Evolutionary conservation across 2,329 filamentous ascomycete species (phyloP).

Genomic region (Atkinsonella texensis): DNA sequence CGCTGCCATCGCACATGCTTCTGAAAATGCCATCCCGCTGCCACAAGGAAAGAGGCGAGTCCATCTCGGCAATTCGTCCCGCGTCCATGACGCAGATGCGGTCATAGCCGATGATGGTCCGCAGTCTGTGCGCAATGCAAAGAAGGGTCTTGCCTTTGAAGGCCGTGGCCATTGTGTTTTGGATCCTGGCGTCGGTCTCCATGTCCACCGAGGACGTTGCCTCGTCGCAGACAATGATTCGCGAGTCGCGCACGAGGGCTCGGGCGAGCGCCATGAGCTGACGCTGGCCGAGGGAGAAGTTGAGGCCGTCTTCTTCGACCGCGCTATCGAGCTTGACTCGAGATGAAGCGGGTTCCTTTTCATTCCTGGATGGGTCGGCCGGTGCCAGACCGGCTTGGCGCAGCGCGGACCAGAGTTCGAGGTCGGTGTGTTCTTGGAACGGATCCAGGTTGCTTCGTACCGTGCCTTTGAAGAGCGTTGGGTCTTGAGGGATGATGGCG

Average conservation of each 20-base stretch:
- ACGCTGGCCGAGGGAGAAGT: slow-evolving; percentile 89
- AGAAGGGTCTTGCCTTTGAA: slow-evolving; percentile 81
- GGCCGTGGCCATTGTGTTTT: slow-evolving; percentile 70
- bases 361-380: slow-evolving; percentile 50
- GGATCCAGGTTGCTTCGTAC: slow-evolving; percentile 71
- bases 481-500: slow-evolving; percentile 76
- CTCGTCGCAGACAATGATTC: slow-evolving; percentile 95
- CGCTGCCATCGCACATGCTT: slow-evolving; percentile 79
- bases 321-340: slow-evolving; percentile 72
- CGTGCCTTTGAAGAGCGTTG: slow-evolving; percentile 71
- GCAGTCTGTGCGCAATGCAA: slow-evolving; percentile 84
- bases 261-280: slow-evolving; percentile 92
- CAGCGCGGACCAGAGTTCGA: slow-evolving; percentile 66
- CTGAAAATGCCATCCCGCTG: slow-evolving; percentile 67
- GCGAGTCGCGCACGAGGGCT: slow-evolving; percentile 73
- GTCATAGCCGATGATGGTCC: slow-evolving; percentile 90
- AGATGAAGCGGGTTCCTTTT: slow-evolving; percentile 58
- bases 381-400: slow-evolving; percentile 64
- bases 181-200: slow-evolving; percentile 94
- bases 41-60: slow-evolving; percentile 63
- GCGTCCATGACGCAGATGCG: slow-evolving; percentile 94
- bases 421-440: slow-evolving; percentile 65
- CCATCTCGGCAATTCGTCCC: slow-evolving; percentile 78
- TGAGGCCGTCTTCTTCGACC: slow-evolving; percentile 90
- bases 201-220: slow-evolving; percentile 89